Base-by-base conservation (phyloP, 202 grass and related monocot species). In the Panicum hallii region DNA sequence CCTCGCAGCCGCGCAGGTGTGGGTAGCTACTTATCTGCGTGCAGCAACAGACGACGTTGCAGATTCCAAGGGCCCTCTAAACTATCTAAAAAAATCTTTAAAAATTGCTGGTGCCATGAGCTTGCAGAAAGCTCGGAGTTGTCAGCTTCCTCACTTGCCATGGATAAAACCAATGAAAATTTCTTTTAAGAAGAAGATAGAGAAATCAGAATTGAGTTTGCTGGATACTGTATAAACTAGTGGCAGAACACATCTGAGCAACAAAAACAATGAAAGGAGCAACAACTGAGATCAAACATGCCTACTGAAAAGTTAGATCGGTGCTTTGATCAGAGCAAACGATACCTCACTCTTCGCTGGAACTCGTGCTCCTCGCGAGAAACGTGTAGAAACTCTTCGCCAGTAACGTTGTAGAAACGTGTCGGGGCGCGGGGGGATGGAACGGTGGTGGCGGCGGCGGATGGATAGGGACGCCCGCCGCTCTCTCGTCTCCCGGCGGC, bases 101-200 rank as follows among this genome's bases (percentile, higher is more conserved):
- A 74, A 84, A 73, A 55, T 1, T 5, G 8, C 5, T 28, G 5
- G 42, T 2, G 5, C 64, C 45, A 45, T 54, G 38, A 79, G 40
- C 63, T 78, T 11, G 62, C 82, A 38, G 42, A 85, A 78, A 78
- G 53, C 64, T 85, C 74, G 20, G 55, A 45, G 26, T 65, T 73
- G 65, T 52, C 55, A 45, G 19, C 43, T 72, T 86, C 55, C 46
- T 45, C 11, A 0, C 11, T 48, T 11, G 7, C 47, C 14, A 3
- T n/a, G 17, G 19, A 70, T 70, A 70, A 70, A 78, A 49, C 11
- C 83, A 69, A 85, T 53, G 50, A 62, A 32, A 78, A 32, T 14
- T 12, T n/a, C 11, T 32, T 32, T 34, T 4, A 23, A 62, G 7
- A 16, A 38, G 3, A 23, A 8, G 0, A 4, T 47, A 28, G 49